phyloP scores from a whole-genome alignment of 192 early-diverging fungal genomes.

The Rhizophagus clarus region DNA sequence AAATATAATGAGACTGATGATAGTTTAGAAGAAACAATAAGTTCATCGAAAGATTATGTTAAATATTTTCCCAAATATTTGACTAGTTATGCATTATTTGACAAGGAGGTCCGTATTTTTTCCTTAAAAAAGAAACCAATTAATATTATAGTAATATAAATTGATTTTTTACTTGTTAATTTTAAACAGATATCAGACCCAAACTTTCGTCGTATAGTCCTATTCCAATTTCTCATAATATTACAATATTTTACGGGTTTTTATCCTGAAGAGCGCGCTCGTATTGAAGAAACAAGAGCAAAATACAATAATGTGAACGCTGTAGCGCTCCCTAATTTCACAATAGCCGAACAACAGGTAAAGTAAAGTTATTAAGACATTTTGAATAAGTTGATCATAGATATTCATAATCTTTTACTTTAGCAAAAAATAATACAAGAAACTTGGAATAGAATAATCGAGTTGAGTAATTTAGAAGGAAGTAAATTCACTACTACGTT shows the following conservation, averaged over 20 bases:
- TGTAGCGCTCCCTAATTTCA: not conserved
- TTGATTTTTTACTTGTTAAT: not conserved
- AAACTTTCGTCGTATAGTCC: slow-evolving; percentile 81
- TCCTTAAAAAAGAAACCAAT: not conserved
- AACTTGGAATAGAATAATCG: slow-evolving; percentile 1
- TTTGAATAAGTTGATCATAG: not conserved
- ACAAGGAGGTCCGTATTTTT: slow-evolving; percentile 61
- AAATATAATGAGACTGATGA: not conserved
- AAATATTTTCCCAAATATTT: slow-evolving; percentile 79
- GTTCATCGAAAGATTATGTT: slow-evolving; percentile 32
- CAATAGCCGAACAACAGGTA: slow-evolving; percentile 6
- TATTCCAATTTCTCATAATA: slow-evolving; percentile 88
- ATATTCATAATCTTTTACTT: not conserved
- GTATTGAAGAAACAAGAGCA: slow-evolving; percentile 1
- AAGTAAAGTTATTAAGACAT: not conserved
- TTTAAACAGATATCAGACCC: slow-evolving; percentile 71
- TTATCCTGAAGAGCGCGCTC: not conserved
- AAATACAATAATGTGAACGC: not conserved
- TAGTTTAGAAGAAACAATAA: not conserved
- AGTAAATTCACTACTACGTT: not conserved
- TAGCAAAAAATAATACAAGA: slow-evolving; percentile 11
- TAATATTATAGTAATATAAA: not conserved
- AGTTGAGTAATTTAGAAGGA: not conserved
- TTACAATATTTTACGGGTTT: slow-evolving; percentile 64
- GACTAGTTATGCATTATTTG: slow-evolving; percentile 69